Percentiles rank a stretch among this genome's conserved stretches.
Evolutionary conservation across 257 asterid species (phyloP).

Genomic region (Nicotiana otophora): DNA sequence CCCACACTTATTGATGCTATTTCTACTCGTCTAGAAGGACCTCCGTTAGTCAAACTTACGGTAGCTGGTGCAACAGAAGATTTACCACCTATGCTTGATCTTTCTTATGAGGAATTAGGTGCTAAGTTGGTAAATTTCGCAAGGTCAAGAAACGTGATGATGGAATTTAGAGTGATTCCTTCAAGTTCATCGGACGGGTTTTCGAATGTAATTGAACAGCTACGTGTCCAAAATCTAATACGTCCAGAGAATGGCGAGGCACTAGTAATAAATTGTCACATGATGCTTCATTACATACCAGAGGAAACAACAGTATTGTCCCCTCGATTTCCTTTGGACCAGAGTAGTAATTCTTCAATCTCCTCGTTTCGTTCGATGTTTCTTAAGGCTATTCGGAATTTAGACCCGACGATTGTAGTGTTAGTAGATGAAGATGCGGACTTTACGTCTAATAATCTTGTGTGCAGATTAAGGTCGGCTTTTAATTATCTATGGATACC

Average conservation of each 20-base stretch:
- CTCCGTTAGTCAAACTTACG: conserved; percentile 66
- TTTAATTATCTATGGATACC: conserved; percentile 93
- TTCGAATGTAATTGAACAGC: conserved; percentile 47
- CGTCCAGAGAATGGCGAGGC: conserved; percentile 54
- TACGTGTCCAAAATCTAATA: conserved; percentile 41
- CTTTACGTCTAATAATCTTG: conserved; percentile 61
- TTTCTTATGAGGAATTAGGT: conserved; percentile 79
- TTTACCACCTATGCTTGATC: conserved; percentile 71
- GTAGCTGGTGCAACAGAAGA: conserved; percentile 60
- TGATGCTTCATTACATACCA: conserved; percentile 85
- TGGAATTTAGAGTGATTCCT: conserved; percentile 70
- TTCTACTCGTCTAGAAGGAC: conserved; percentile 48
- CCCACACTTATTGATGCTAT: conserved; percentile 81
- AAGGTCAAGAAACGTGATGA: conserved; percentile 44
- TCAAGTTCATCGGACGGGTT: conserved; percentile 58
- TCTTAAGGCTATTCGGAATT: conserved; percentile 45
- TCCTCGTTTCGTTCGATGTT: conserved; percentile 46
- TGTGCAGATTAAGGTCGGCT: conserved; percentile 62
- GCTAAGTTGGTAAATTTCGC: conserved; percentile 65
- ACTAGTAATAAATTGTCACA: conserved; percentile 73
- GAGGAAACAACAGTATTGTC: conserved; percentile 48
- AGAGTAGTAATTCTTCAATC: background rate
- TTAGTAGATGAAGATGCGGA: conserved; percentile 90
- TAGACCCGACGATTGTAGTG: conserved; percentile 56
- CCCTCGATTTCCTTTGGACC: conserved; percentile 5